Evolutionary conservation across 148 eudicot genomes (phyloP).

Genomic region (Chenopodium quinoa): DNA sequence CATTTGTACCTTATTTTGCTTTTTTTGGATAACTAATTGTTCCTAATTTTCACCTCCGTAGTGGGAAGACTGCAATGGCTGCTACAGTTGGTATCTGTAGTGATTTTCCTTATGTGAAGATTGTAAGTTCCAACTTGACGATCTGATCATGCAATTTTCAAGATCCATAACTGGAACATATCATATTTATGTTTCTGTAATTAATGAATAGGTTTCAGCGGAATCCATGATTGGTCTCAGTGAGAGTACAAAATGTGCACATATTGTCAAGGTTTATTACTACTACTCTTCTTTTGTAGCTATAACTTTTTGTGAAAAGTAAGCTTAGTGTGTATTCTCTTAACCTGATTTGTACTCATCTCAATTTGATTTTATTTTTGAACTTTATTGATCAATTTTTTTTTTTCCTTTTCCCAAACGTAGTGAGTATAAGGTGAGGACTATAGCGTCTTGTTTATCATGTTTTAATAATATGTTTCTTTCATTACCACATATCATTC

Average conservation of each 20-base stretch:
- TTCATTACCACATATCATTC: not conserved
- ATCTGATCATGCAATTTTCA: conserved; percentile 4
- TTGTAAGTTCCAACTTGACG: conserved; percentile 48
- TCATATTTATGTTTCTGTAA: not conserved
- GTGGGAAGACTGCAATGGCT: conserved; percentile 98
- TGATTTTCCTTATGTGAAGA: conserved; percentile 96
- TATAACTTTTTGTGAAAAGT: not conserved
- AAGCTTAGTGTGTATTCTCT: too few species aligned
- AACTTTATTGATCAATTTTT: too few species aligned
- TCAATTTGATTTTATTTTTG: too few species aligned
- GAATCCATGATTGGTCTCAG: conserved; percentile 94
- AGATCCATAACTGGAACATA: not conserved
- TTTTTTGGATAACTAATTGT: conserved; percentile 5
- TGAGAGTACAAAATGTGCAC: conserved; percentile 87
- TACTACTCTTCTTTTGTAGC: conserved; percentile 3
- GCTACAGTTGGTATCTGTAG: conserved; percentile 94
- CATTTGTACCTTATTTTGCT: not conserved
- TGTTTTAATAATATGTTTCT: not conserved
- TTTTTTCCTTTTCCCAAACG: too few species aligned
- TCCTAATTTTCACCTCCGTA: conserved; percentile 27
- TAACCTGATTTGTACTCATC: too few species aligned
- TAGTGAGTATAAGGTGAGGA: too few species aligned
- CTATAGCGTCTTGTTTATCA: not conserved
- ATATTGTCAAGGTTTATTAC: conserved; percentile 70
- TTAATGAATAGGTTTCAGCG: conserved; percentile 68